phyloP scores from a whole-genome alignment of 176 grass and related monocot genomes.

The Carex myosuroides region DNA sequence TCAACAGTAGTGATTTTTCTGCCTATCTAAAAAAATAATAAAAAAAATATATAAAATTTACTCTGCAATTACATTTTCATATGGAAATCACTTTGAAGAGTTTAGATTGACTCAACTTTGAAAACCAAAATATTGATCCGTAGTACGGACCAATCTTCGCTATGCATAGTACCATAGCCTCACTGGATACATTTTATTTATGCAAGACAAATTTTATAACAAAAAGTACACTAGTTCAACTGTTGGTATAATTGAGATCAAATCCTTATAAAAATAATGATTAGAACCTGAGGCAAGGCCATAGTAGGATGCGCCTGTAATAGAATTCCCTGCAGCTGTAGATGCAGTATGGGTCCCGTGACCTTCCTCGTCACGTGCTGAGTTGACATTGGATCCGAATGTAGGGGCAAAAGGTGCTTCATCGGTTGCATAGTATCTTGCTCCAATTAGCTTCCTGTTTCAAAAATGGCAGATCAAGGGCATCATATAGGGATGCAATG shows the following conservation, averaged over 20 bases:
- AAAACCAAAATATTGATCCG: too few relatives aligned
- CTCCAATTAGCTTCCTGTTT: constrained; percentile 84
- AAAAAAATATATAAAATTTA: too few relatives aligned
- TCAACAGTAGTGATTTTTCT: too few relatives aligned
- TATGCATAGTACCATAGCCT: too few relatives aligned
- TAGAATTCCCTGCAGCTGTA: constrained; percentile 51
- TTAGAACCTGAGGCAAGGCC: constrained; percentile 39
- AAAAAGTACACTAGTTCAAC: not conserved
- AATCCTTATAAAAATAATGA: not conserved
- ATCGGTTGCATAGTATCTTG: constrained; percentile 52
- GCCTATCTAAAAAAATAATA: too few relatives aligned
- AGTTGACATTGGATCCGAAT: not conserved
- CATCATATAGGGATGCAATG: not conserved
- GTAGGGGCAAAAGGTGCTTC: not conserved
- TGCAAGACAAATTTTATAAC: not conserved
- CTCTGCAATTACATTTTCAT: too few relatives aligned
- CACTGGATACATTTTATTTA: not conserved
- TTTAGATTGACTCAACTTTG: too few relatives aligned
- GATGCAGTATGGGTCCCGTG: constrained; percentile 91
- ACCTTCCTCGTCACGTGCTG: constrained; percentile 44
- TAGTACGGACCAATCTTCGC: too few relatives aligned
- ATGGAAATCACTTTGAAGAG: too few relatives aligned
- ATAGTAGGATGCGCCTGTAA: constrained; percentile 55
- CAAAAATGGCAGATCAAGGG: not conserved
- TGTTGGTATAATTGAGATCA: not conserved